Base-by-base conservation (phyloP, 169 alveolate species). In the Amoebophrya sp. region DNA sequence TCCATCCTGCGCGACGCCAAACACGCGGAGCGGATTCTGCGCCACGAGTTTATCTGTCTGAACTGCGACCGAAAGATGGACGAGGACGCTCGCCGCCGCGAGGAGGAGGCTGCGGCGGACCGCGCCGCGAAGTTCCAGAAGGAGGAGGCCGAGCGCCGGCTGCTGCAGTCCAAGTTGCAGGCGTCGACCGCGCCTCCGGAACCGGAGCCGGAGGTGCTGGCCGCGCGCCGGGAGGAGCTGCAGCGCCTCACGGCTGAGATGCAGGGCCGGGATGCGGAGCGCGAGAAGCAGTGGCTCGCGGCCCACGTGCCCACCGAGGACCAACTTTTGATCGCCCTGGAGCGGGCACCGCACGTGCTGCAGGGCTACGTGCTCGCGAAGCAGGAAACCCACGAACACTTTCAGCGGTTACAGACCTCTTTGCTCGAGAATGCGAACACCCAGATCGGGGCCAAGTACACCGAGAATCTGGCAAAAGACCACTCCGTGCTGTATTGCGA, bases 301-400 rank as follows among this genome's bases (percentile, higher is more conserved):
- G 32, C 10, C 32, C 83, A 66, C 35, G 10, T 1, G 83, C 39
- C 7, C 32, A 3, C 39, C 32, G 83, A 66, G 18, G 83, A 66
- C 83, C 1, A 66, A n/a, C 83, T 66, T 0, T 25, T 66, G 38
- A 2, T n/a, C 10, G 35, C 12, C 35, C 35, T 66, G 83, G 83
- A 66, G 38, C 83, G 83, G 32, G 83, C 83, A 25, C 83, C 83
- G 83, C 83, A 66, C 83, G 32, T 66, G 10, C 83, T 66, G 32
- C 83, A 66, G 83, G 12, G 32, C 83, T 66, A 66, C 83, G 83
- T 66, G 83, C 35, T 12, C 35, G 83, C 83, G 83, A 66, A 66
- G 83, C 83, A 25, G 35, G 83, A 66, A 1, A 66, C 83, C 10
- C 83, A 66, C 83, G 35, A 25, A 2, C 32, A 12, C 83, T 66